Percentiles rank a stretch among this genome's conserved stretches.
Evolutionary conservation across 2,329 filamentous ascomycete genomes (phyloP).

Genomic region (Ascochyta koolunga): DNA sequence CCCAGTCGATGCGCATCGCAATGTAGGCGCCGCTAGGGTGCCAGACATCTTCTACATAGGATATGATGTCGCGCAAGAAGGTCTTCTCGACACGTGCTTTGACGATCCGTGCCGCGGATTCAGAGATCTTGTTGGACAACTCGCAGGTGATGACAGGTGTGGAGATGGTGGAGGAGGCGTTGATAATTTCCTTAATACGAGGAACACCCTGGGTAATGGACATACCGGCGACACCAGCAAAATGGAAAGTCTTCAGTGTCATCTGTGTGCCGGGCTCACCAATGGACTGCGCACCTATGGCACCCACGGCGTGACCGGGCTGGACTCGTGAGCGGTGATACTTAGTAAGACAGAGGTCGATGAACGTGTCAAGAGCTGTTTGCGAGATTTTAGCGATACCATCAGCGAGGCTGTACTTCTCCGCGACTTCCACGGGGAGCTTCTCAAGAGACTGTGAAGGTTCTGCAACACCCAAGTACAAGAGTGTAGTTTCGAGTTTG

Average conservation of each 20-base stretch:
- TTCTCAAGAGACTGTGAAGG: constrained; percentile 17
- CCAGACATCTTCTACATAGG: constrained; percentile 88
- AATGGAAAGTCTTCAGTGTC: constrained; percentile 99
- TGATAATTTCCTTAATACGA: constrained; percentile 99
- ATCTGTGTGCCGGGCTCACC: constrained; percentile 98
- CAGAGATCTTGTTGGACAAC: constrained; percentile 74
- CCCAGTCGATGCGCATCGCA: constrained; percentile 79
- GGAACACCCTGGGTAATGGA: constrained; percentile 99
- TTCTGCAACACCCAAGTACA: constrained; percentile 33
- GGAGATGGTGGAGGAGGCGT: constrained; percentile 90
- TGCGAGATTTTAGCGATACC: constrained; percentile 84
- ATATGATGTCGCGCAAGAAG: constrained; percentile 79
- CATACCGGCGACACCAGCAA: constrained; percentile 99
- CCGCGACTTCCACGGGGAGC: constrained; percentile 37
- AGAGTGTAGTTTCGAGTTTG: constrained; percentile 60
- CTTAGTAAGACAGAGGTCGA: constrained; percentile 82
- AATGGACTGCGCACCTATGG: constrained; percentile 95
- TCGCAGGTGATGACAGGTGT: constrained; percentile 93
- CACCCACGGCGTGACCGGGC: constrained; percentile 93
- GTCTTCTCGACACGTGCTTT: constrained; percentile 96
- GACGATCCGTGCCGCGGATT: constrained; percentile 84
- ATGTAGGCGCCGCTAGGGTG: constrained; percentile 76
- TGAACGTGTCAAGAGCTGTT: constrained; percentile 75
- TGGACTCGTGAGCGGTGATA: constrained; percentile 91
- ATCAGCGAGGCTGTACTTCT: constrained; percentile 56